phyloP scores from a whole-genome alignment of 192 early-diverging fungal species.

The Rhizophagus sp. region DNA sequence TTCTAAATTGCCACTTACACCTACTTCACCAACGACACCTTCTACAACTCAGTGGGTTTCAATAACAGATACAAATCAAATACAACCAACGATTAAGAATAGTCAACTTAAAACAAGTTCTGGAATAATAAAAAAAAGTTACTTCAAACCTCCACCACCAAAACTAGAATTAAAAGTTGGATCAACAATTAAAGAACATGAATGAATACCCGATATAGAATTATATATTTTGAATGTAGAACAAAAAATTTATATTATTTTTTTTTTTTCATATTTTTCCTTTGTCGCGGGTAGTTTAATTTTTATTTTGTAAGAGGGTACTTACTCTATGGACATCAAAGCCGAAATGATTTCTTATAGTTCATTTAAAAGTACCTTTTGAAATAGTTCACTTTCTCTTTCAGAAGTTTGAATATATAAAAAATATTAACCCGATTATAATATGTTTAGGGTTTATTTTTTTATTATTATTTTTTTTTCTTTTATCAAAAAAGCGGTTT shows the following conservation, averaged over 20 bases:
- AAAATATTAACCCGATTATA: neutral
- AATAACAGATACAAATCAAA: neutral
- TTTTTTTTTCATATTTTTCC: neutral
- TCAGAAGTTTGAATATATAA: neutral
- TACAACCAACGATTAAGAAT: neutral
- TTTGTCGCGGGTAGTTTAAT: neutral
- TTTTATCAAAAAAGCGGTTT: neutral
- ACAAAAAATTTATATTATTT: neutral
- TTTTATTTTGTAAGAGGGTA: neutral
- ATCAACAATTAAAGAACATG: neutral
- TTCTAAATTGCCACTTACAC: conserved; percentile 7
- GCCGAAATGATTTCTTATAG: neutral
- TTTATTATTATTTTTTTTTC: neutral
- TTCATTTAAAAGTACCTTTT: neutral
- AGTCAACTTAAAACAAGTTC: neutral
- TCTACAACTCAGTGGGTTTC: neutral
- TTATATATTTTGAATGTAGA: neutral
- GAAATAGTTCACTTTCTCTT: too few species aligned
- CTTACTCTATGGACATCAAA: neutral
- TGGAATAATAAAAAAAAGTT: neutral
- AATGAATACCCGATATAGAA: neutral
- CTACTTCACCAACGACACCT: conserved; percentile 6
- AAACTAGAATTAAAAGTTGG: neutral
- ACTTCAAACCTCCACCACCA: neutral
- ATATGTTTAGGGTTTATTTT: neutral